Evolutionary conservation across 2,329 filamentous ascomycete species (phyloP), one percentile per base, ranked within the genome.

Genomic region (Sarocladium brachiariae): DNA sequence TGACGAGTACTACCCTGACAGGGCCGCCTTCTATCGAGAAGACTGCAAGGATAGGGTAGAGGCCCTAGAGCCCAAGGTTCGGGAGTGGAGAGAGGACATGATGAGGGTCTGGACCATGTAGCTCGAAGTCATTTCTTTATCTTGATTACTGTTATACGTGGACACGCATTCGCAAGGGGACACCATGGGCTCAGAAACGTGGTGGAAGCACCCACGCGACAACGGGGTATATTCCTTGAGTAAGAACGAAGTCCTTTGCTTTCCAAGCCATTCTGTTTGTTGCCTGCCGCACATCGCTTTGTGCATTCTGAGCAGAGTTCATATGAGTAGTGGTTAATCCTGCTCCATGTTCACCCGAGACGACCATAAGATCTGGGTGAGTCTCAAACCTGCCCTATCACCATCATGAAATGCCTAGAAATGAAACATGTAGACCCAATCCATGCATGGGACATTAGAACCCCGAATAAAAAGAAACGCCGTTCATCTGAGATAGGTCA

Each of bases 1-100:
- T 51, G 60, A 70, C 19, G 60, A 48, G 10, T 67, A 62, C 43
- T 73, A 73, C 52, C 51, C 56, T 3, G 59, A 63, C 11, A 57
- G 60, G 4, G 54, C 58, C 4, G 59, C 59, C 5, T 53, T 67
- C 21, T 65, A 68, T 54, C 60, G 65, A 8, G 59, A 60, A 4
- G 66, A 67, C 35, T 62, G 61, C 14, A 52, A 65, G 49, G 57
- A 62, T 39, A 63, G 69, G 35, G 58, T 58, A 38, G 53, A 54
- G 19, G 58, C 54, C 16, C 35, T 69, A 23, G 46, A 59, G 25
- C 56, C 51, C 3, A 56, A 55, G 35, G 34, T 58, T 13, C 47
- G n/a, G 2, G 54, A 53, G 19, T 61, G 57, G 54, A 52, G 24
- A 38, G 53, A 43, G 2, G 54, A 57, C 34, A 27, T 61, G 27